These are phyloP conservation scores for Rhytidhysteron rufulum DNA, from an alignment of 2,329 filamentous ascomycete genomes.

Conservation along the genomic window DNA sequence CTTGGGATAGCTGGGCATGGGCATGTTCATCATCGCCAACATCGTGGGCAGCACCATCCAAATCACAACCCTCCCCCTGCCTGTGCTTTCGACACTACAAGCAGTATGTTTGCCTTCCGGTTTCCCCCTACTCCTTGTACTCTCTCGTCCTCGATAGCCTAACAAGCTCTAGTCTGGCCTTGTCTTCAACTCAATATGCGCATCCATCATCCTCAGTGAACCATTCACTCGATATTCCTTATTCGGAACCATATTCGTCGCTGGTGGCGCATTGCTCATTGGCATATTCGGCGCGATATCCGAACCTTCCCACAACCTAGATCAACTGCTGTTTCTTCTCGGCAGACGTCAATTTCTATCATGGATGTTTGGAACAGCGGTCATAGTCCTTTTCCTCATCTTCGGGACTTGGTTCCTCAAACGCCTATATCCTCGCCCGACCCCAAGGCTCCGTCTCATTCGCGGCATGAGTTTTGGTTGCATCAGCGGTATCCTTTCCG, in stretches of 20 bases:
- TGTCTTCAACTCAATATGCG: slow-evolving; percentile 98
- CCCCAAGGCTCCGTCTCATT: slow-evolving; percentile 66
- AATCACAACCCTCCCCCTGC: slow-evolving; percentile 91
- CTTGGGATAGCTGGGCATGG: slow-evolving; percentile 67
- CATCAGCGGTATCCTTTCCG: slow-evolving; percentile 85
- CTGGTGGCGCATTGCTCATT: slow-evolving; percentile 82
- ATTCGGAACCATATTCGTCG: slow-evolving; percentile 83
- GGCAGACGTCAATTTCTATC: slow-evolving; percentile 71
- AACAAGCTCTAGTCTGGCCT: slow-evolving; percentile 63
- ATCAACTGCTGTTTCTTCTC: slow-evolving; percentile 75
- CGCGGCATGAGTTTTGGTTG: slow-evolving; percentile 85
- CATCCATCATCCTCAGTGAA: slow-evolving; percentile 85
- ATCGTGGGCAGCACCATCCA: slow-evolving; percentile 93
- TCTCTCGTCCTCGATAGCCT: too few relatives aligned
- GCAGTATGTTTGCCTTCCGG: slow-evolving; percentile 47
- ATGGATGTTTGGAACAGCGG: slow-evolving; percentile 80
- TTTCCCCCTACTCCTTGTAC: neutral
- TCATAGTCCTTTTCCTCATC: slow-evolving; percentile 69
- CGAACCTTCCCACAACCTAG: slow-evolving; percentile 83
- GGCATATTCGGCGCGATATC: slow-evolving; percentile 91
- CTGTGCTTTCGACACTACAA: slow-evolving; percentile 91
- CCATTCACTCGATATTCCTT: slow-evolving; percentile 94
- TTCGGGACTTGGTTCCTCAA: slow-evolving; percentile 39
- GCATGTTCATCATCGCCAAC: slow-evolving; percentile 94
- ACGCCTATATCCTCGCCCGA: slow-evolving; percentile 40